Evolutionary conservation across 805 yeast genomes (phyloP).

Genomic region (Candida suzukii): DNA sequence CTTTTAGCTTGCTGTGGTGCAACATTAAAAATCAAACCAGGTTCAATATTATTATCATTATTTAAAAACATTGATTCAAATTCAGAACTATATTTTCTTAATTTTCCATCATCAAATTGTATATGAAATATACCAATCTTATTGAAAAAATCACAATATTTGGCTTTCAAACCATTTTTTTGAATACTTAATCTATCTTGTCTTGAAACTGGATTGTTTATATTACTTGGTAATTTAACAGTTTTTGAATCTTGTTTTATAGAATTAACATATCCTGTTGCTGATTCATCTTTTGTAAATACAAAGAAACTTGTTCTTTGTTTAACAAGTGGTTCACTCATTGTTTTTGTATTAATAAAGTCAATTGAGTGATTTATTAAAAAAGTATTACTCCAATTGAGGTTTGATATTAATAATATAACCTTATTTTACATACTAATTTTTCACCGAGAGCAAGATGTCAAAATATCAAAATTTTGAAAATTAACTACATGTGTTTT

Average conservation of each 20-base stretch:
- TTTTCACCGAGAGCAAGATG: no score
- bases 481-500: no score
- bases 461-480: no score
- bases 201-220: constrained; percentile 7
- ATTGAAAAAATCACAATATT: constrained; percentile 4
- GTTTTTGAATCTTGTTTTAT: constrained; percentile 8
- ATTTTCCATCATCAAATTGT: neutral
- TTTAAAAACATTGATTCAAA: constrained; percentile 11
- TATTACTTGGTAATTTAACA: constrained; percentile 13
- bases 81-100: constrained; percentile 1
- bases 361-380: no score
- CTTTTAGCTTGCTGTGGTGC: constrained; percentile 22
- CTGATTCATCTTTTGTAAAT: neutral
- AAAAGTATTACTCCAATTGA: no score
- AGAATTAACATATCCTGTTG: neutral
- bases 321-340: neutral
- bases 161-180: constrained; percentile 2
- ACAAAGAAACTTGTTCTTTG: neutral
- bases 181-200: constrained; percentile 13
- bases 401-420: no score
- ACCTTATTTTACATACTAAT: no score
- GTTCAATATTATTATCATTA: constrained; percentile 8
- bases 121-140: constrained; percentile 8
- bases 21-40: constrained; percentile 17
- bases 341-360: no score